Percentiles rank a stretch among this genome's conserved stretches.
phyloP scores from a whole-genome alignment of 805 yeast species.

The Hanseniaspora meyeri region DNA sequence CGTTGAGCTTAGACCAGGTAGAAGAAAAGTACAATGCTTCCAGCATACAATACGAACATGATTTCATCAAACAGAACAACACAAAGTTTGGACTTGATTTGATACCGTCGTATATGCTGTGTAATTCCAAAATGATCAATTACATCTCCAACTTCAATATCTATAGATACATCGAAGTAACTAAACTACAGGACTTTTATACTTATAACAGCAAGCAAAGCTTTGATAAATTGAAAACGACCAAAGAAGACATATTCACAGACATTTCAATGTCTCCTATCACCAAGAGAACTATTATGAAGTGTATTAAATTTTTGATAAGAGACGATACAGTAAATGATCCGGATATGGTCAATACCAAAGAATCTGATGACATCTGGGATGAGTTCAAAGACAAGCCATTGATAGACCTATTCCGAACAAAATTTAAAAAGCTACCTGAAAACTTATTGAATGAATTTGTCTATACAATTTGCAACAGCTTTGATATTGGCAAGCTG shows the following conservation, averaged over 20 bases:
- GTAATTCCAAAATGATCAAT: constrained; percentile 59
- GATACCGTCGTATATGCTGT: constrained; percentile 76
- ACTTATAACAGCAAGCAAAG: constrained; percentile 77
- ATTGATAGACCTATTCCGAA: constrained; percentile 45
- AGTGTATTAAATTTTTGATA: constrained; percentile 14
- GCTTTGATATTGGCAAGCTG: constrained; percentile 42
- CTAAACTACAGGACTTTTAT: constrained; percentile 76
- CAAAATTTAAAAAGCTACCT: constrained; percentile 52
- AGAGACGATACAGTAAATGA: constrained; percentile 87
- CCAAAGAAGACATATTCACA: constrained; percentile 88
- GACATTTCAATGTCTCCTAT: constrained; percentile 64
- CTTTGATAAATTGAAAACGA: constrained; percentile 71
- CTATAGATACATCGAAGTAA: constrained; percentile 83
- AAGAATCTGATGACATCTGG: constrained; percentile 45
- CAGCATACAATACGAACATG: constrained; percentile 30
- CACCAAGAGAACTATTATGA: constrained; percentile 56
- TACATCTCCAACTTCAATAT: constrained; percentile 66
- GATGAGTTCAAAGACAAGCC: constrained; percentile 43
- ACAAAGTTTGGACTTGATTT: constrained; percentile 79
- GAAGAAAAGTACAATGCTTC: constrained; percentile 71
- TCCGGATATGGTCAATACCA: constrained; percentile 43
- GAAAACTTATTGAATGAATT: constrained; percentile 70
- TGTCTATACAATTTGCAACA: constrained; percentile 73
- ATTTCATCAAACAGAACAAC: constrained; percentile 22
- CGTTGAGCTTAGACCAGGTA: constrained; percentile 75